Conservation (phyloP, 2,329 filamentous ascomycete genomes). For the Apiospora arundinis region DNA sequence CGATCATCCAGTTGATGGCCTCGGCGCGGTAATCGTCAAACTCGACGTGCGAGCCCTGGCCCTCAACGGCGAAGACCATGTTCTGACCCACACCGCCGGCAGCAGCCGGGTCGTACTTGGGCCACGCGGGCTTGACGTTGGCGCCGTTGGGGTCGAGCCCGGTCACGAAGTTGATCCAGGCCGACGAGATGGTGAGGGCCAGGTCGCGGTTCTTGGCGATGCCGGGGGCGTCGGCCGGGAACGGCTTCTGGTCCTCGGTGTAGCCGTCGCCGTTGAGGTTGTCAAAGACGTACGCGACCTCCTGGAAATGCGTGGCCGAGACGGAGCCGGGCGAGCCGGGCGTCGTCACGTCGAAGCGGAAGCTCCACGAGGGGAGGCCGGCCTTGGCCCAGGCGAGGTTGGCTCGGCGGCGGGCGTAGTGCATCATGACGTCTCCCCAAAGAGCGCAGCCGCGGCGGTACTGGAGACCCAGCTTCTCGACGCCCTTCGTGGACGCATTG, state of each 20-base stretch:
- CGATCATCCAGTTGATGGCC: slow-evolving; percentile 39
- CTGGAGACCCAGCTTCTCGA: slow-evolving; percentile 36
- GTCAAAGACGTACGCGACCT: slow-evolving; percentile 51
- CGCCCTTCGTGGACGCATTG: slow-evolving; percentile 34
- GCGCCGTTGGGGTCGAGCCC: slow-evolving; percentile 58
- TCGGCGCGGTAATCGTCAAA: slow-evolving; percentile 38
- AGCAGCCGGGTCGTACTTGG: slow-evolving; percentile 31
- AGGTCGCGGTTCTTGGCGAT: slow-evolving; percentile 33
- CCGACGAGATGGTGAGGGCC: slow-evolving; percentile 36
- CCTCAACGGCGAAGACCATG: slow-evolving; percentile 38
- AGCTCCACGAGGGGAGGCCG: slow-evolving; percentile 38
- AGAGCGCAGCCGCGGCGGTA: slow-evolving; percentile 39
- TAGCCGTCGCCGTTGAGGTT: slow-evolving; percentile 42
- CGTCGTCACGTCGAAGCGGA: slow-evolving; percentile 42
- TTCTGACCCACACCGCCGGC: slow-evolving; percentile 32
- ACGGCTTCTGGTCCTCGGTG: slow-evolving; percentile 38
- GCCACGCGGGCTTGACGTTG: slow-evolving; percentile 36
- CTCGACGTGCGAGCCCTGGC: slow-evolving; percentile 35
- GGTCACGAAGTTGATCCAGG: slow-evolving; percentile 53
- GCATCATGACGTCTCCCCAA: slow-evolving; percentile 37
- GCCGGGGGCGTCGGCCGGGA: slow-evolving; percentile 28
- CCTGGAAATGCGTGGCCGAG: slow-evolving; percentile 47
- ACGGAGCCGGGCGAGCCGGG: slow-evolving; percentile 31
- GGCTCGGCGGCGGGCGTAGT: slow-evolving; percentile 36
- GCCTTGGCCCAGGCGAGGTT: slow-evolving; percentile 37